Evolutionary conservation across 257 asterid species (phyloP).

Genomic region (Solanum rostratum): DNA sequence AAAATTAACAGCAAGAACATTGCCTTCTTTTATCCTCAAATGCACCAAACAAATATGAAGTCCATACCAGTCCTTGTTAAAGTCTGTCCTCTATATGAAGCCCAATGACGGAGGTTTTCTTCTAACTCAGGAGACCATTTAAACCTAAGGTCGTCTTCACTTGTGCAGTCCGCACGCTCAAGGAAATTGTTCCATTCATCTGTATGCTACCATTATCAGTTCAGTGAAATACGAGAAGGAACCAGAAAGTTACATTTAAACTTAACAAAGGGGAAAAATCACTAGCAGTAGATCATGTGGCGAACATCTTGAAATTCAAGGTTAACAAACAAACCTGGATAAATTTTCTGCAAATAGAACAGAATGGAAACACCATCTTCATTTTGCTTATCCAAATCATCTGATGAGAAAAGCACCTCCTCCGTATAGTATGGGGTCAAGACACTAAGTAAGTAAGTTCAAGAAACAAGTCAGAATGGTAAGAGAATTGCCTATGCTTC

Average conservation of each 20-base stretch:
- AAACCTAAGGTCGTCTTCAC: constrained; percentile 77
- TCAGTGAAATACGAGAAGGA: not conserved
- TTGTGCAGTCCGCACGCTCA: constrained; percentile 56
- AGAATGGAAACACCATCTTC: constrained; percentile 98
- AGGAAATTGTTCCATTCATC: constrained; percentile 98
- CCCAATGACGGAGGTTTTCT: constrained; percentile 96
- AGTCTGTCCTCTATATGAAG: constrained; percentile 95
- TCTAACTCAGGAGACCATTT: constrained; percentile 49
- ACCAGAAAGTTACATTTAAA: not conserved
- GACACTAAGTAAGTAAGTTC: constrained; percentile 35
- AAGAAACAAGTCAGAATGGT: not conserved
- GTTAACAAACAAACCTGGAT: constrained; percentile 62
- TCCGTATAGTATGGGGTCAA: constrained; percentile 92
- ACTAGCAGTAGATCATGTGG: constrained; percentile 5
- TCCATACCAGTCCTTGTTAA: constrained; percentile 85
- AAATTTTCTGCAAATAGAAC: constrained; percentile 91
- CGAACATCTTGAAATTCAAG: not conserved
- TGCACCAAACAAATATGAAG: not conserved
- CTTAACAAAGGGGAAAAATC: not conserved
- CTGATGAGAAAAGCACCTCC: constrained; percentile 92
- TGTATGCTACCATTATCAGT: constrained; percentile 20
- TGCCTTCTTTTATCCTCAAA: not conserved
- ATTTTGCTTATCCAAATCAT: constrained; percentile 75
- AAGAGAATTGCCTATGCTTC: not conserved
- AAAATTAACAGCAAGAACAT: not conserved